Conservation (phyloP, 1,284 basidiomycete genomes). For the Volvariella surrecta region DNA sequence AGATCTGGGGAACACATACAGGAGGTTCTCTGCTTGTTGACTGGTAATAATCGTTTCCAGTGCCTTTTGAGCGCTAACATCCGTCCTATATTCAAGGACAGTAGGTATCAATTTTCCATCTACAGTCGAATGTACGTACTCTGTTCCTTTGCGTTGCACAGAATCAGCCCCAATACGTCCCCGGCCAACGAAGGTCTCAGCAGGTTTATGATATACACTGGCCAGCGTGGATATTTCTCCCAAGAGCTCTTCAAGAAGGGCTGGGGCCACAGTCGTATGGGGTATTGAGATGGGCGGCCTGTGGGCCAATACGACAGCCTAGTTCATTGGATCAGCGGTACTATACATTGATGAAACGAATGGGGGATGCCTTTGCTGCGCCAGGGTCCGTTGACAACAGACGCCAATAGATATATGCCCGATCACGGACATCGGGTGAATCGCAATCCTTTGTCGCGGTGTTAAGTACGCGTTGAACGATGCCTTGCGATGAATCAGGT, state of each 20-base stretch:
- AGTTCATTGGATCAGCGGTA: conserved; percentile 1
- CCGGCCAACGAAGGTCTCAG: conserved; percentile 83
- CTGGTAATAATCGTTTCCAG: conserved; percentile 84
- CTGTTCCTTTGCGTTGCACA: conserved; percentile 60
- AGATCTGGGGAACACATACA: conserved; percentile 29
- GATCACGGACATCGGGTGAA: conserved; percentile 93
- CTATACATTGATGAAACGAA: too few relatives aligned
- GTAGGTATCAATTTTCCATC: conserved; percentile 1
- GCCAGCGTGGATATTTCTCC: conserved; percentile 83
- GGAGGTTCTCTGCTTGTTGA: conserved; percentile 90
- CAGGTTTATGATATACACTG: conserved; percentile 94
- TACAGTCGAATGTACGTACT: conserved; percentile 46
- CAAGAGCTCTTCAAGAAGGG: conserved; percentile 88
- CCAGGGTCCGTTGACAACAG: conserved; percentile 88
- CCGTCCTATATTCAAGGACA: conserved; percentile 23
- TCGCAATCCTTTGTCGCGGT: conserved; percentile 97
- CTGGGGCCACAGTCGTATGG: conserved; percentile 83
- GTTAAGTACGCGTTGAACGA: conserved; percentile 86
- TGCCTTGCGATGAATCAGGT: conserved; percentile 83
- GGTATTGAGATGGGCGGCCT: conserved; percentile 93
- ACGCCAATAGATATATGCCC: conserved; percentile 96
- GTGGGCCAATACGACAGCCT: conserved; percentile 88
- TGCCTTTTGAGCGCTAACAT: conserved; percentile 77
- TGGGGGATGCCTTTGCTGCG: conserved; percentile 72
- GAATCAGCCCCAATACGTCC: conserved; percentile 83